Percentiles rank a stretch among this genome's conserved stretches.
Conservation (phyloP, 108 stramenopile species). For the Parietichytrium sp. region DNA sequence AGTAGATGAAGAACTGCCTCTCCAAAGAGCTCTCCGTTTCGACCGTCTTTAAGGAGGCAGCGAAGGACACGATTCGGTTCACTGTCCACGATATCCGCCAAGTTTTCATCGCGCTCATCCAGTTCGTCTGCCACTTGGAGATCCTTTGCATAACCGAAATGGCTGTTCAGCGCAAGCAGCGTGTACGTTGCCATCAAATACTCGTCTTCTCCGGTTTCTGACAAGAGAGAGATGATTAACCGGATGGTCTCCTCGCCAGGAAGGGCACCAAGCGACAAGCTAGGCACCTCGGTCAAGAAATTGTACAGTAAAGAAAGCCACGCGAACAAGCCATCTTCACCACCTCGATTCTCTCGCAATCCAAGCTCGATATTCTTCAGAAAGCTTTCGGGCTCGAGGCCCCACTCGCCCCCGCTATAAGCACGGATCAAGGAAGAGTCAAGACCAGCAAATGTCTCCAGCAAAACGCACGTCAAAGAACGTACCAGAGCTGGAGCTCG, state of each 20-base stretch:
- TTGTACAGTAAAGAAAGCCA: neutral
- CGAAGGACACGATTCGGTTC: constrained; percentile 7
- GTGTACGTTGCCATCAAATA: constrained; percentile 19
- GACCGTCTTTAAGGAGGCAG: neutral
- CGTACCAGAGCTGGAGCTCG: neutral
- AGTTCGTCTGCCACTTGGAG: neutral
- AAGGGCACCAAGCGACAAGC: neutral
- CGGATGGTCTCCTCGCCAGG: neutral
- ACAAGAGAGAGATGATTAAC: neutral
- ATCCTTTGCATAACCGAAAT: neutral
- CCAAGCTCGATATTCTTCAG: neutral
- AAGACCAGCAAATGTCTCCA: neutral
- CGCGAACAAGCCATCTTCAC: neutral
- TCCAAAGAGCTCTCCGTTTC: neutral
- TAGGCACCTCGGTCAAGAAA: constrained; percentile 23
- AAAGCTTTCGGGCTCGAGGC: neutral
- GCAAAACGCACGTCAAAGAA: neutral
- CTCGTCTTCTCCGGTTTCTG: neutral
- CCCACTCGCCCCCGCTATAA: constrained; percentile 5
- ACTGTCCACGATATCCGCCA: neutral
- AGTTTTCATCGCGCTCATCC: neutral
- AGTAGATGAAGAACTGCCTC: constrained; percentile 1
- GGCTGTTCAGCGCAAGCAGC: neutral
- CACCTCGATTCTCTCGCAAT: neutral
- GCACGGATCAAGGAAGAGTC: neutral